Evolutionary conservation across 306 rosid genomes (phyloP).

Genomic region (Abrus pulchellus): DNA sequence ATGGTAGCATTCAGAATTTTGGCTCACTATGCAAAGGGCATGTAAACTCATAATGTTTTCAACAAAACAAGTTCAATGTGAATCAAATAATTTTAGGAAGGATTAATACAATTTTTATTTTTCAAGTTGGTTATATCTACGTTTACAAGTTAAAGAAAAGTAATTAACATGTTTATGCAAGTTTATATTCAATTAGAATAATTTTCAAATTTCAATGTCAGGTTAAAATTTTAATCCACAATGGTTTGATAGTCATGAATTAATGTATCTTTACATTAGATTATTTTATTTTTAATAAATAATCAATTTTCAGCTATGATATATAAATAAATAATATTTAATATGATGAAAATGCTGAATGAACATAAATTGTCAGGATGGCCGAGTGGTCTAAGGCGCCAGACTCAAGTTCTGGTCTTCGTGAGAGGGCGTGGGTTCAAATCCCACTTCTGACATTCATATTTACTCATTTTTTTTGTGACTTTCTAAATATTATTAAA

Average conservation of each 20-base stretch:
- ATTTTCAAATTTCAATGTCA: too few species aligned
- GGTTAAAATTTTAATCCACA: too few species aligned
- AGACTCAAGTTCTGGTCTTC: slow-evolving; percentile 59
- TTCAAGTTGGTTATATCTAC: not conserved
- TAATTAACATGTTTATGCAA: not conserved
- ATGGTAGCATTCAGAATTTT: not conserved
- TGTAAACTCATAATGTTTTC: not conserved
- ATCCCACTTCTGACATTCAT: slow-evolving; percentile 54
- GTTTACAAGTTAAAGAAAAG: not conserved
- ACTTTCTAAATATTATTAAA: too few species aligned
- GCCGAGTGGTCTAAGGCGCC: slow-evolving; percentile 65
- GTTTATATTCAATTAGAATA: not conserved
- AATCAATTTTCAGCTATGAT: too few species aligned
- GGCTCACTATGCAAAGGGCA: not conserved
- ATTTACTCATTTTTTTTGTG: too few species aligned
- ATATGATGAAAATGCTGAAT: too few species aligned
- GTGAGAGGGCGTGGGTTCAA: slow-evolving; percentile 60
- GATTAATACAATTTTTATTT: not conserved
- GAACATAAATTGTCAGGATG: slow-evolving; percentile 45
- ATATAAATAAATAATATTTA: too few species aligned
- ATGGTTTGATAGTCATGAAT: too few species aligned
- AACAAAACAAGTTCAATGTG: not conserved
- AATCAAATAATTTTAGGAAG: not conserved
- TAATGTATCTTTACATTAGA: too few species aligned
- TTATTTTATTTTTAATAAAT: too few species aligned